Base-by-base conservation (phyloP, 1,139 yeast genomes). In the Lodderomyces pseudojiufengensis region DNA sequence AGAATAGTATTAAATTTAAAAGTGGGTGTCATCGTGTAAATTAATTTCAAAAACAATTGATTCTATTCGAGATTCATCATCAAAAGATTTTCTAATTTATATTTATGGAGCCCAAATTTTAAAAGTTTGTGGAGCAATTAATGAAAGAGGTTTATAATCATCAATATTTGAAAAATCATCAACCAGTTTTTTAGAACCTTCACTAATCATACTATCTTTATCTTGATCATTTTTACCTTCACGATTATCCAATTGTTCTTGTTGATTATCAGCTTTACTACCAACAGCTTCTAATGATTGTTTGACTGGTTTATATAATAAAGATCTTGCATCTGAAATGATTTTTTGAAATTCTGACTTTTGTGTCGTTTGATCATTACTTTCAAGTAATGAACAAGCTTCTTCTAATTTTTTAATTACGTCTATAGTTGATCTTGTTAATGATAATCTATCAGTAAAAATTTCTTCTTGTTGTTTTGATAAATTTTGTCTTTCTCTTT, bases 51-150 rank as follows among this genome's bases (percentile, higher is more conserved):
- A 9, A 22, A 10, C 24, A 22, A 10, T 22, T 22, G 24, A 10
- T 10, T 22, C 10, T 22, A 9, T 10, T 9, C 8, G 8, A 22
- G 24, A 10, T 22, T 24, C 26, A 12, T 24, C 26, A 24, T 24
- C 26, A 24, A 18, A 18, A 18, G 7, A 5, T 18, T 5, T 18
- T 18, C 7, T 18, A 7, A 11, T 11, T 11, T 6, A 14, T 28
- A 16, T 9, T 47, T 51, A 69, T 25, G 75, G 75, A 31, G 84
- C 84, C 97, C 97, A 88, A 48, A 86, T 84, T 57, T 90, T 84
- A 59, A 86, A 88, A 25, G 80, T 65, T 57, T 84, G 94, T 3
- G 96, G 96, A 11, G 86, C 73, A 47, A 84, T 90, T 43, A 84
- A 65, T 27, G 95, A 84, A 33, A 86, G 70, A 7, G 95, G 95